Conservation (phyloP, 495 filamentous ascomycete genomes). For the Neurospora cerealis region DNA sequence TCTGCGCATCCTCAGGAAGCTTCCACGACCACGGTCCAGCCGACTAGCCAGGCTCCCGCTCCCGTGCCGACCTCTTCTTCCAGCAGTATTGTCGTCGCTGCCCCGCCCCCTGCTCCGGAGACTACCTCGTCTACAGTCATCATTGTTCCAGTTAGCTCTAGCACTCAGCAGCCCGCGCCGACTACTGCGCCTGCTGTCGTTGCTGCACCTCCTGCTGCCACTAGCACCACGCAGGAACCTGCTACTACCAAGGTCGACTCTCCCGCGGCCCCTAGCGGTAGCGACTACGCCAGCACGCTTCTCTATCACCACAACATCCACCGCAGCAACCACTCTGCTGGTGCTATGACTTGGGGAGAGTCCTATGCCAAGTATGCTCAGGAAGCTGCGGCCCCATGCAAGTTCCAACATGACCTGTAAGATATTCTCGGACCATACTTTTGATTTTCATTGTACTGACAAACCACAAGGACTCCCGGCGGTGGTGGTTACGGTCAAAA, state of each 20-base stretch:
- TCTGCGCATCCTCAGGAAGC: conserved; percentile 4
- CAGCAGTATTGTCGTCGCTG: not conserved
- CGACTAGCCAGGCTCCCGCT: conserved; percentile 5
- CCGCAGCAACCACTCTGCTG: conserved; percentile 71
- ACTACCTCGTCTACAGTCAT: conserved; percentile 8
- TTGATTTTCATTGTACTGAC: conserved; percentile 1
- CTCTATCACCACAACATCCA: conserved; percentile 77
- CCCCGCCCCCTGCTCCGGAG: conserved; percentile 5
- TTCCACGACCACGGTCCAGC: conserved; percentile 3
- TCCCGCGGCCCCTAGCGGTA: conserved; percentile 1
- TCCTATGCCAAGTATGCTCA: conserved; percentile 52
- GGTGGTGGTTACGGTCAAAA: conserved; percentile 77
- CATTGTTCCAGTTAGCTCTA: conserved; percentile 2
- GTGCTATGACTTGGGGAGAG: conserved; percentile 51
- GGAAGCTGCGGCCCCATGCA: conserved; percentile 42
- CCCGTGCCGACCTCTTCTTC: conserved; percentile 1
- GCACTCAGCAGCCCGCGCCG: conserved; percentile 1
- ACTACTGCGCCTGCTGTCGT: not conserved
- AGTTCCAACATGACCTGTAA: conserved; percentile 70
- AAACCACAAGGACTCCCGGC: conserved; percentile 29
- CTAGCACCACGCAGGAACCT: conserved; percentile 1
- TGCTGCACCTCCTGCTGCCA: conserved; percentile 9
- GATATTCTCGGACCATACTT: conserved; percentile 21
- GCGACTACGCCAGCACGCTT: conserved; percentile 25
- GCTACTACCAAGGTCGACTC: conserved; percentile 7